These are phyloP conservation scores for Sporobolomyces pararoseus DNA, from an alignment of 768 basidiomycete genomes.

Conservation along the genomic window DNA sequence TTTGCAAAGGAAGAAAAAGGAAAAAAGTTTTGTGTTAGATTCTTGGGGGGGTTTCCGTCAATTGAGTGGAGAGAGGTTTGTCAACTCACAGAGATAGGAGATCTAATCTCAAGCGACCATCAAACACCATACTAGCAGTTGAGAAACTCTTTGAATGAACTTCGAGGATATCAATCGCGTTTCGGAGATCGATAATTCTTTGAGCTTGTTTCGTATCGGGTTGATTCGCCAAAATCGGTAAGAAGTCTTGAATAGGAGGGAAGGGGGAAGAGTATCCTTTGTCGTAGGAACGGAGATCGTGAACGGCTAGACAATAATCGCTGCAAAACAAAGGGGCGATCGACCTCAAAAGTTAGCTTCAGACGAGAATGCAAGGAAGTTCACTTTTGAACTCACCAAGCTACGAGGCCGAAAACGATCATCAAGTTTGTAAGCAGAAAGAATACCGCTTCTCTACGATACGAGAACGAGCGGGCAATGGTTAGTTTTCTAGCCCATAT, in stretches of 20 bases:
- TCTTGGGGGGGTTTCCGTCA: too few relatives aligned
- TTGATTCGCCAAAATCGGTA: constrained; percentile 20
- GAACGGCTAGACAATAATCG: constrained; percentile 28
- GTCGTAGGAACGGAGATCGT: constrained; percentile 33
- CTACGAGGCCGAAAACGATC: constrained; percentile 41
- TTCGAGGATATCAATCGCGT: constrained; percentile 39
- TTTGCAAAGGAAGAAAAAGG: neutral
- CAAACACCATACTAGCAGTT: constrained; percentile 41
- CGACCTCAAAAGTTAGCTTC: too few relatives aligned
- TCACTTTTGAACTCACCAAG: constrained; percentile 22
- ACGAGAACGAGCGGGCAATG: neutral
- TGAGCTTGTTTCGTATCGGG: constrained; percentile 21
- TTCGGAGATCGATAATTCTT: constrained; percentile 30
- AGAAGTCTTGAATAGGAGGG: constrained; percentile 18
- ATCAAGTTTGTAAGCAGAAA: constrained; percentile 42
- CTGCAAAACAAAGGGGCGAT: constrained; percentile 8
- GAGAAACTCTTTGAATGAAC: constrained; percentile 43
- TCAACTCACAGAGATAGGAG: constrained; percentile 36
- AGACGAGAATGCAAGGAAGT: neutral
- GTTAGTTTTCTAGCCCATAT: too few relatives aligned
- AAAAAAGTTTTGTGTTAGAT: neutral
- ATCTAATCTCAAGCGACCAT: constrained; percentile 33
- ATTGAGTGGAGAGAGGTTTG: too few relatives aligned
- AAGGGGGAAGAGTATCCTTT: constrained; percentile 11
- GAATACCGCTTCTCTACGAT: constrained; percentile 40